Evolutionary conservation across 176 grass and related monocot genomes (phyloP), one percentile per base, ranked within the genome.

Genomic region (Carex scoparia): DNA sequence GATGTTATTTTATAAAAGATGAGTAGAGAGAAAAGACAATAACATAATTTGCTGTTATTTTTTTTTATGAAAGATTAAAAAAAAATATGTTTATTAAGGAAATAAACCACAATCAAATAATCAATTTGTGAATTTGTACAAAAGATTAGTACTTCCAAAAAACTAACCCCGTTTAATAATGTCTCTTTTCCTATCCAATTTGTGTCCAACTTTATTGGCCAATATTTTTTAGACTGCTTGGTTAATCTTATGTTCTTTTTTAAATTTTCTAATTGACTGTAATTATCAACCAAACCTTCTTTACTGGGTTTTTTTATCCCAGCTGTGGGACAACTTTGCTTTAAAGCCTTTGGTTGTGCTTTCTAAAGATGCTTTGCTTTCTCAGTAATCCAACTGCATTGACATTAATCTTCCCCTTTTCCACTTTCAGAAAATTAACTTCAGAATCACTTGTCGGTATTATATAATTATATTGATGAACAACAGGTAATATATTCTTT

Each of bases 281-380:
- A 40, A 40, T 40, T 5, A 51, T 76, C 19, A 76, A 75, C 19
- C 16, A 53, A 23, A 23, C 44, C 51, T 77, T 57, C 23, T 77
- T 77, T 77, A 56, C 49, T 78, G 16, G 27, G n/a, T 55, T 76
- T 76, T 10, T 10, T 10, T 0, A 51, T 51, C 70, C 44, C 70
- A 75, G 44, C 16, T 49, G 44, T 51, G 70, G 28, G 72, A 76
- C 72, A 76, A 55, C 23, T 54, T 54, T 31, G 23, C 31, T 55
- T 55, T 76, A 1, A 55, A 54, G 46, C 48, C 72, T 53, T 54
- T 14, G 19, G 10, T 69, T 71, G 71, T 48, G 13, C 13, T 56
- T 53, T 83, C 64, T 33, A 32, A 51, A 69, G 80, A 83, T 67
- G 48, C 48, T 68, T 83, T 66, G 61, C 61, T 83, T 83, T 83